Evolutionary conservation across 108 stramenopile species (phyloP).

Genomic region (Bacterosira constricta): DNA sequence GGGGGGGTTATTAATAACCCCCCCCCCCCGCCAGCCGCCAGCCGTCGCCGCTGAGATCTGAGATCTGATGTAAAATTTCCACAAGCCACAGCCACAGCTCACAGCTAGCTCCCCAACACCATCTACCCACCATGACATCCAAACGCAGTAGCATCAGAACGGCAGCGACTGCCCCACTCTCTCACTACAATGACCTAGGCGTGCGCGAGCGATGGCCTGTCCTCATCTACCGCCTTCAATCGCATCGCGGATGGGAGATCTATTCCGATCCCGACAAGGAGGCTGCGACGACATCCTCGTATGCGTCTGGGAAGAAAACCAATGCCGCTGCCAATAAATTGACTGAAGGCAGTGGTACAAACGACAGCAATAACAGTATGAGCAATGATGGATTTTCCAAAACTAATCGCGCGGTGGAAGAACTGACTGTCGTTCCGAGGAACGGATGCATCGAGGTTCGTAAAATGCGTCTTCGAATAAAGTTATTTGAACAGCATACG

Average conservation of each 20-base stretch:
- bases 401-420: conserved; percentile 2
- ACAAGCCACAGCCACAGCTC: no score
- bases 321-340: neutral
- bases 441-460: conserved; percentile 46
- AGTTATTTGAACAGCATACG: conserved; percentile 33
- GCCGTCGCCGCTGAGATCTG: no score
- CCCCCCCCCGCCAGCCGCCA: no score
- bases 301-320: conserved; percentile 3
- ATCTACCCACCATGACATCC: no score
- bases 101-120: no score
- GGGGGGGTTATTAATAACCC: no score
- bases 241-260: conserved; percentile 41
- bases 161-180: neutral
- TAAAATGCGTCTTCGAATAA: conserved; percentile 40
- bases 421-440: conserved; percentile 40
- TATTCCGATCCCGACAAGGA: conserved; percentile 20
- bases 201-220: conserved; percentile 39
- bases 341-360: neutral
- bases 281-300: neutral
- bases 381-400: neutral
- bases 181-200: conserved; percentile 13
- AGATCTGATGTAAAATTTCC: no score
- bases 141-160: neutral
- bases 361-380: neutral
- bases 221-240: conserved; percentile 39